Conservation (phyloP, 129 eudicot species). For the Flaveria trinervia region DNA sequence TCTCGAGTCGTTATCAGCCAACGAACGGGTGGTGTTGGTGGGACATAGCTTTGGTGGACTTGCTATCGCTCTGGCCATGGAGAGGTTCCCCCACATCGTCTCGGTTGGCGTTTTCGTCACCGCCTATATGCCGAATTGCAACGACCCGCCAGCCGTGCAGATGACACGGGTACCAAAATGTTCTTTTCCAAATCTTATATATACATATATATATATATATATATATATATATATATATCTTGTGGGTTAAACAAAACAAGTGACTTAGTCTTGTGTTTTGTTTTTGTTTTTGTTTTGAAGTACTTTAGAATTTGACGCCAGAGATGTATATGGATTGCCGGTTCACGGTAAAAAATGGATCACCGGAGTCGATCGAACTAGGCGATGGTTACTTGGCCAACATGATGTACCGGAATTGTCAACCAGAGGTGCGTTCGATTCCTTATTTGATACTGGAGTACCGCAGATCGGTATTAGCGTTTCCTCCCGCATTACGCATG, state of each 20-base stretch:
- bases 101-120: conserved; percentile 47
- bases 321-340: conserved; percentile 45
- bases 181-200: too few species aligned
- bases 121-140: conserved; percentile 54
- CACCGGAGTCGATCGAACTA: conserved; percentile 34
- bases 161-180: conserved; percentile 29
- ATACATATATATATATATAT: too few species aligned
- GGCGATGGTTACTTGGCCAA: conserved; percentile 42
- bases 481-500: too few species aligned
- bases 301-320: conserved; percentile 38
- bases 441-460: background rate
- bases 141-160: conserved; percentile 44
- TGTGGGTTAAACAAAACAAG: too few species aligned
- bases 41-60: conserved; percentile 71
- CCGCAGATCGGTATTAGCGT: too few species aligned
- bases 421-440: conserved; percentile 42
- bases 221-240: too few species aligned
- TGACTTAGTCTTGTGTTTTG: too few species aligned
- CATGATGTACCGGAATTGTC: conserved; percentile 42
- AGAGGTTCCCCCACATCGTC: conserved; percentile 46
- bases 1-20: conserved; percentile 36
- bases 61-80: conserved; percentile 57
- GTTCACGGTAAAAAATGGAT: conserved; percentile 32
- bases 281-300: conserved; percentile 18
- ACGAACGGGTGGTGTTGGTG: conserved; percentile 52